Evolutionary conservation across 2,329 filamentous ascomycete genomes (phyloP).

Genomic region (Verticillium tricorpus): DNA sequence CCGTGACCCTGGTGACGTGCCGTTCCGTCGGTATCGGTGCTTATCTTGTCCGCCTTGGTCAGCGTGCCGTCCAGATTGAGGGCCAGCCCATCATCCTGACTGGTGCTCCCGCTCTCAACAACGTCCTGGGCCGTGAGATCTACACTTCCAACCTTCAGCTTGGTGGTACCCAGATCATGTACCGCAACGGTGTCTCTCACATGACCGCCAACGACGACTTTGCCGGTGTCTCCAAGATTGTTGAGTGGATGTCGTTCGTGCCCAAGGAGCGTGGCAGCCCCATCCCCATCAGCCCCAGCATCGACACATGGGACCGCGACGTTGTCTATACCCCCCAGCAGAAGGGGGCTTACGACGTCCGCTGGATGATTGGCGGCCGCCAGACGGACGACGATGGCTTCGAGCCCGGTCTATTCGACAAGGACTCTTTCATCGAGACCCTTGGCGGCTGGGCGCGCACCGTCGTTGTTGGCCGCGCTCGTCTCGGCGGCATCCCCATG

Average conservation of each 20-base stretch:
- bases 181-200: conserved; percentile 98
- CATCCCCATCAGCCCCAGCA: conserved; percentile 82
- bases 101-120: conserved; percentile 96
- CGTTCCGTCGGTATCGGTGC: conserved; percentile 98
- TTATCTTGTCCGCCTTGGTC: conserved; percentile 95
- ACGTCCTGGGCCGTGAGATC: conserved; percentile 93
- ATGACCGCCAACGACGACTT: conserved; percentile 98
- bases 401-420: conserved; percentile 89
- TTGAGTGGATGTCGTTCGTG: conserved; percentile 96
- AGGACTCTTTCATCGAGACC: conserved; percentile 92
- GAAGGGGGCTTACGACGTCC: conserved; percentile 86
- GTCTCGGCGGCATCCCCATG: conserved; percentile 94
- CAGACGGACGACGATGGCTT: conserved; percentile 74
- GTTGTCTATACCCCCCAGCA: conserved; percentile 76
- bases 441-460: conserved; percentile 97
- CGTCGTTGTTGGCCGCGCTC: conserved; percentile 92
- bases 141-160: conserved; percentile 99
- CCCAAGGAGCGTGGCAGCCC: conserved; percentile 92
- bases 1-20: conserved; percentile 94
- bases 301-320: conserved; percentile 90
- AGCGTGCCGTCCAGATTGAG: conserved; percentile 98
- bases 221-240: conserved; percentile 94
- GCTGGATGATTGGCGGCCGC: conserved; percentile 88
- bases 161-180: conserved; percentile 99
- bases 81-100: conserved; percentile 98